Base-by-base conservation (phyloP, 2,329 filamentous ascomycete species). In the Pseudohalonectria lignicola region DNA sequence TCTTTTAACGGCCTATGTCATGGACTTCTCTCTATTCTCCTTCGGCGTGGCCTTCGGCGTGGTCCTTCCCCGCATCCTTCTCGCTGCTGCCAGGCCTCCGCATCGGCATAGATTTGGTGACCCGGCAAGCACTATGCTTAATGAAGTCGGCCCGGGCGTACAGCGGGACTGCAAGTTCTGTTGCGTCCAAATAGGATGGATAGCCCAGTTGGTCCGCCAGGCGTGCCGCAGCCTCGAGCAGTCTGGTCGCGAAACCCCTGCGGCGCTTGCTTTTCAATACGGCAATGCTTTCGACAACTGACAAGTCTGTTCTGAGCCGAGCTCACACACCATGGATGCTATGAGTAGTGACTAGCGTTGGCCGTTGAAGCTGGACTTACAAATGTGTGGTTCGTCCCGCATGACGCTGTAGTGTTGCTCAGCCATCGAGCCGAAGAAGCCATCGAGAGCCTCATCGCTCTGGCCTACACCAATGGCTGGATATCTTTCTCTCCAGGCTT, bases 291-390 rank as follows among this genome's bases (percentile, higher is more conserved):
- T 37, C 36, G 23, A 37, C 17, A 12, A 30, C 36, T 37, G 16
- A n/a, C 15, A 10, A 26, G 5, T 18, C 6, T 15, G 9, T 25
- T 20, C 15, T 4, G 10, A 18, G n/a, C 5, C n/a, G 11, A 25
- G 16, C 28, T 9, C 19, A 20, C 15, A 10, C 15, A n/a, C 23
- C 21, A 13, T 17, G n/a, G 15, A 12, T 12, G 1, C 5, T 12
- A 18, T 8, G 8, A 9, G 7, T 18, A n/a, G 4, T n/a, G 11
- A 15, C n/a, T 15, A 20, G 33, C n/a, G n/a, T n/a, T n/a, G n/a
- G n/a, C n/a, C n/a, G n/a, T n/a, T n/a, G n/a, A n/a, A n/a, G 21
- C 12, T 20, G 25, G 7, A 37, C 36, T 37, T 15, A 37, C 36
- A 37, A 21, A 37, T 11, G 28, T 37, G 36, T 26, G 18, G n/a